Conservation (phyloP, 1,139 yeast genomes). For the Geotrichum citri-aurantii region DNA sequence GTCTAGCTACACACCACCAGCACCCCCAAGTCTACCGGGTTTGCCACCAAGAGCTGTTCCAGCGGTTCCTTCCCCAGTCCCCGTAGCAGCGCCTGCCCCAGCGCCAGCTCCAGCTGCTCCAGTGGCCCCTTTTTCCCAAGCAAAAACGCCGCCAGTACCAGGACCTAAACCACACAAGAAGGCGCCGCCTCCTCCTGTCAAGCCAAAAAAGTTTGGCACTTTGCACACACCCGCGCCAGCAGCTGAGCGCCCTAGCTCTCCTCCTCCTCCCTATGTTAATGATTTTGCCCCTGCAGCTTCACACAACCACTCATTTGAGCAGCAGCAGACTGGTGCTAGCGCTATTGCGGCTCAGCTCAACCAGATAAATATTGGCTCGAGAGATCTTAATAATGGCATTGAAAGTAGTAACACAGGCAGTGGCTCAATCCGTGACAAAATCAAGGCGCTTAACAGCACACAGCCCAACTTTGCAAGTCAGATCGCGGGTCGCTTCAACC, state of each 20-base stretch:
- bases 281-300: neutral
- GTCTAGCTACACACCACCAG: constrained; percentile 2
- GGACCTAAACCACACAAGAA: constrained; percentile 5
- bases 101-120: constrained; percentile 3
- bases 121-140: neutral
- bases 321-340: neutral
- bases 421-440: constrained; percentile 13
- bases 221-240: constrained; percentile 4
- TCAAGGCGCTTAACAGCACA: constrained; percentile 9
- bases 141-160: constrained; percentile 1
- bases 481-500: constrained; percentile 16
- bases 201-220: constrained; percentile 4
- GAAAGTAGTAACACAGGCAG: neutral
- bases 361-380: neutral
- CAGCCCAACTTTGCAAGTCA: constrained; percentile 18
- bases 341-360: constrained; percentile 1
- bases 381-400: neutral
- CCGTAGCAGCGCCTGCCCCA: neutral
- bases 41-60: constrained; percentile 1
- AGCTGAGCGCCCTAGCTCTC: neutral
- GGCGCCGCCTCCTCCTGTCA: constrained; percentile 16
- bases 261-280: neutral
- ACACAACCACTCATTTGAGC: constrained; percentile 1
- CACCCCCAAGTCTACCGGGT: constrained; percentile 5
- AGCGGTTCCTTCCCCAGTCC: neutral